Conservation (phyloP, 441 rosid species). For the Eutrema salsugineum region DNA sequence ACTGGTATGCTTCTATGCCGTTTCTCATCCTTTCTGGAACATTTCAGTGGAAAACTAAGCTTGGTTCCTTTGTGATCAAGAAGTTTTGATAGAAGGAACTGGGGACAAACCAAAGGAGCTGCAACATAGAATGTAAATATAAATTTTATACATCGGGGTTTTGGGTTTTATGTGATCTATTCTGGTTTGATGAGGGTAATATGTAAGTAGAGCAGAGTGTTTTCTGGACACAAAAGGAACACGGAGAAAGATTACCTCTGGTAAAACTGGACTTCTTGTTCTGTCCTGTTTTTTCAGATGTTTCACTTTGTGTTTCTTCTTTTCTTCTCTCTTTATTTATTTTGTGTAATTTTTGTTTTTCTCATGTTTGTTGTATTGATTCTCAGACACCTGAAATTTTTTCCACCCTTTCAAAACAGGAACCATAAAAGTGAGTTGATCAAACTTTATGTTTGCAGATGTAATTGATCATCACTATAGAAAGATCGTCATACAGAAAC, state of each 20-base stretch:
- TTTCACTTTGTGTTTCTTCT: neutral
- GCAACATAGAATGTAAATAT: slow-evolving; percentile 4
- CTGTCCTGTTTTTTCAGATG: neutral
- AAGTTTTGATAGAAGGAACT: neutral
- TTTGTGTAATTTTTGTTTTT: neutral
- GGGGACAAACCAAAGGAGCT: neutral
- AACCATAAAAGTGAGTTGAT: neutral
- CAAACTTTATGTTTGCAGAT: too few species aligned
- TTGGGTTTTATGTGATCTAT: neutral
- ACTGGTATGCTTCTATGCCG: neutral
- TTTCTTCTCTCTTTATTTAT: neutral
- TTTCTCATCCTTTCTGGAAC: neutral
- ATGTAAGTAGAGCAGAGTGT: neutral
- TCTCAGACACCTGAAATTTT: neutral
- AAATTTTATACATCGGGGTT: neutral
- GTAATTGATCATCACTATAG: too few species aligned
- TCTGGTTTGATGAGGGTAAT: neutral
- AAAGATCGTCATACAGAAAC: too few species aligned
- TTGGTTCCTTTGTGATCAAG: neutral
- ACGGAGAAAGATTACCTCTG: neutral
- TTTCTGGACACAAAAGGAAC: neutral
- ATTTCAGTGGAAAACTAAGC: neutral
- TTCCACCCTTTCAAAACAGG: neutral
- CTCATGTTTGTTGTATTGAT: neutral
- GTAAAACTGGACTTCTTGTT: neutral